Evolutionary conservation across 2,329 filamentous ascomycete genomes (phyloP).

Genomic region (Orbilia brochopaga): DNA sequence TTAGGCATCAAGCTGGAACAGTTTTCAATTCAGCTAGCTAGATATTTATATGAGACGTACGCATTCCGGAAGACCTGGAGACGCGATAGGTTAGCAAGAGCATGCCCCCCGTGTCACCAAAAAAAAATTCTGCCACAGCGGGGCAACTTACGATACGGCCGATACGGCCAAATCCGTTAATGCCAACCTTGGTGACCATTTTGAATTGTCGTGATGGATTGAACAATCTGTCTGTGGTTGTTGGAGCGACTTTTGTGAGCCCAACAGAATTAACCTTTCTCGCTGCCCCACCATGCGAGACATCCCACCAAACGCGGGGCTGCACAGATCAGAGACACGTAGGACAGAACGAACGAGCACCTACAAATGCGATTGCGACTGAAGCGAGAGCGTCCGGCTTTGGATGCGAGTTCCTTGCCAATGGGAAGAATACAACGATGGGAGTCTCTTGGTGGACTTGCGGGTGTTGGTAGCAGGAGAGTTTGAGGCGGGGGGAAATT

Average conservation of each 20-base stretch:
- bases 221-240: slow-evolving; percentile 1
- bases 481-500: slow-evolving; percentile 15
- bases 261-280: background rate
- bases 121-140: slow-evolving; percentile 7
- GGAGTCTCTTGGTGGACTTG: slow-evolving; percentile 5
- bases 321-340: background rate
- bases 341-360: background rate
- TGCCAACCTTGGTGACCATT: slow-evolving; percentile 55
- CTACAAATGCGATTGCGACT: slow-evolving; percentile 1
- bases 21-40: too few relatives aligned
- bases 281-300: slow-evolving; percentile 22
- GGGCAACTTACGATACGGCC: slow-evolving; percentile 75
- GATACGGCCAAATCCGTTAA: slow-evolving; percentile 93
- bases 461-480: slow-evolving; percentile 3
- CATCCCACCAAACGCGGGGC: slow-evolving; percentile 47
- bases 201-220: slow-evolving; percentile 30
- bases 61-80: slow-evolving; percentile 89
- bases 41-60: slow-evolving; percentile 61
- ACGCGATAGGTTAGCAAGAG: slow-evolving; percentile 15
- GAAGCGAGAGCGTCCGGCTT: background rate
- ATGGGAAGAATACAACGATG: slow-evolving; percentile 38
- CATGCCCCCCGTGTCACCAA: too few relatives aligned
- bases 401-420: slow-evolving; percentile 2
- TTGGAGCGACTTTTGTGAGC: slow-evolving; percentile 4
- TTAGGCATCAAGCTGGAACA: background rate